Base-by-base conservation (phyloP, 2,329 filamentous ascomycete species). In the Aspergillus terreus region DNA sequence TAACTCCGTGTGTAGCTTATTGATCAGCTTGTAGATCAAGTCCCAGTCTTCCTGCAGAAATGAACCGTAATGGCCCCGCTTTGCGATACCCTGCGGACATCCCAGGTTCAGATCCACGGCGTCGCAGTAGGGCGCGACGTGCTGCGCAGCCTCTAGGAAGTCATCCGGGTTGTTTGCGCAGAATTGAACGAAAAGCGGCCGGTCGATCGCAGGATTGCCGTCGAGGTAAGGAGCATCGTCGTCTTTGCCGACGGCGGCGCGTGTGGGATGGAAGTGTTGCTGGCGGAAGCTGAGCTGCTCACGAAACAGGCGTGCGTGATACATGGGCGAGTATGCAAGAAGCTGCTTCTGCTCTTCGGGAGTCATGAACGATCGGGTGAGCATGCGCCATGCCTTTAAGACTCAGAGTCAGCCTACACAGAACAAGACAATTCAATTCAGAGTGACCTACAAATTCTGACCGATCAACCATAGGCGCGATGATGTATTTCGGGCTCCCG, bases 381-480 rank as follows among this genome's bases (percentile, higher is more conserved):
- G 85, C 80, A 96, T 86, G 62, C 94, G 88, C 94, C 94, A 99
- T 63, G 92, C 94, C 92, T 96, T 32, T 23, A 33, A 45, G 47
- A 46, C 42, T 33, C 55, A 56, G 58, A 57, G 47, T 41, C 9
- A 42, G 30, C 36, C 19, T 56, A n/a, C 15, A 12, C n/a, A n/a
- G 15, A 30, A 30, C 4, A 5, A 17, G 30, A 46, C 12, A 32
- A 25, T n/a, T 6, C 11, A 38, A 17, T 38, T 17, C 6, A 9
- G 14, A 38, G 35, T 38, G 35, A 41, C 86, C 59, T 78, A 96
- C 92, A 76, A 97, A 96, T 77, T 99, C 94, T 30, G 91, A 96
- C 71, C 96, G 90, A 67, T 99, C 92, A 19, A 99, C 94, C 94
- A 99, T 99, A 33, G 94, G 94, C 32, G 94, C 94, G 50, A 99